Evolutionary conservation across 805 yeast genomes (phyloP).

Genomic region (Cyberlindnera samutprakarnensis): DNA sequence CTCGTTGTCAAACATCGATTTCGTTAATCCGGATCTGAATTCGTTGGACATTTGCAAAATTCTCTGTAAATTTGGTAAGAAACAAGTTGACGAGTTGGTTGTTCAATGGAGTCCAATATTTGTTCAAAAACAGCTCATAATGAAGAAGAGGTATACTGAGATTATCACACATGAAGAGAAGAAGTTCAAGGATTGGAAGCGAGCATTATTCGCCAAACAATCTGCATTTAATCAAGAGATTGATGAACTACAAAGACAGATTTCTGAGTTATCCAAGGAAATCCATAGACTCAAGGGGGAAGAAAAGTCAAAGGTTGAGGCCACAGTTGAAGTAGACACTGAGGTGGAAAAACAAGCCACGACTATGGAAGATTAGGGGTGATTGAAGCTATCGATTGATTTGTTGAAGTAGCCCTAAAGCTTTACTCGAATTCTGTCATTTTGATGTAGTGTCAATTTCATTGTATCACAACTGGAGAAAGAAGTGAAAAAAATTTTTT

Average conservation of each 20-base stretch:
- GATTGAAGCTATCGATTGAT: too few species aligned
- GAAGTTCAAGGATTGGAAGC: constrained; percentile 57
- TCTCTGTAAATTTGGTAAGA: constrained; percentile 30
- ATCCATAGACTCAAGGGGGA: constrained; percentile 1
- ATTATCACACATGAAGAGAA: constrained; percentile 42
- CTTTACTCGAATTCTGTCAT: too few species aligned
- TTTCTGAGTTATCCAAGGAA: constrained; percentile 1
- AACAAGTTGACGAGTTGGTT: constrained; percentile 31
- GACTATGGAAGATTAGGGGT: too few species aligned
- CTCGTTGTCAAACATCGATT: constrained; percentile 12
- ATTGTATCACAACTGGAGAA: too few species aligned
- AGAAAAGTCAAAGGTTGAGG: too few species aligned
- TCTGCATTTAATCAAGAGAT: constrained; percentile 34
- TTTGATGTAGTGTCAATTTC: too few species aligned
- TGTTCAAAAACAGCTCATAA: constrained; percentile 33
- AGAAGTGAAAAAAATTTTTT: too few species aligned
- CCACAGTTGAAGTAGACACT: too few species aligned
- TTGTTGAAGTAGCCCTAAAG: too few species aligned
- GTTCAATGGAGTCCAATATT: constrained; percentile 40
- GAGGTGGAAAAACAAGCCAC: too few species aligned
- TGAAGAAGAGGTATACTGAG: constrained; percentile 37
- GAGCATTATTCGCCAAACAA: constrained; percentile 47
- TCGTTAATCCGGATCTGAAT: constrained; percentile 24
- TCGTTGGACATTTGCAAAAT: constrained; percentile 29
- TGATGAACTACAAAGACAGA: constrained; percentile 1